Conservation (phyloP, 2,329 filamentous ascomycete genomes). For the Cladosporium sp. region DNA sequence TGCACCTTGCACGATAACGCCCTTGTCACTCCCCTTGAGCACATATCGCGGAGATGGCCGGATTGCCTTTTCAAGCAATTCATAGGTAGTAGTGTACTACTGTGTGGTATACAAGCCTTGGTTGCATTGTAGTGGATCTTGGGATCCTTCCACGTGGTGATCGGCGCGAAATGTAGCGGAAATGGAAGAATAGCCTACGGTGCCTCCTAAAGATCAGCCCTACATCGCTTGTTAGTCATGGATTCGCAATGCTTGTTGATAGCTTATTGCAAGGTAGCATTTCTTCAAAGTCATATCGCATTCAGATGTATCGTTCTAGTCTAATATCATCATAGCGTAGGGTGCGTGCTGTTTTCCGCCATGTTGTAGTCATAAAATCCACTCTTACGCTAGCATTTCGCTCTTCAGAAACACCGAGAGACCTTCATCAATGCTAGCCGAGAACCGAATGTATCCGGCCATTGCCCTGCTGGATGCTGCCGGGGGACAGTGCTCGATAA, state of each 20-base stretch:
- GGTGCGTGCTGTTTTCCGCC: neutral
- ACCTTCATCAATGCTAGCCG: constrained; percentile 54
- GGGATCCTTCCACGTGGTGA: neutral
- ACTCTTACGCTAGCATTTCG: constrained; percentile 28
- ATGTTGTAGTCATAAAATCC: neutral
- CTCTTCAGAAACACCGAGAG: constrained; percentile 51
- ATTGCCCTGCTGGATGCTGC: constrained; percentile 50
- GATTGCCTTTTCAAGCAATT: neutral
- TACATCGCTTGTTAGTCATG: neutral
- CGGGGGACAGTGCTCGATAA: constrained; percentile 52
- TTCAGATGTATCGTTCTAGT: neutral
- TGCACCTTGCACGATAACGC: too few relatives aligned
- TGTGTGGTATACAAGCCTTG: neutral
- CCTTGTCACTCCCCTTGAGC: neutral
- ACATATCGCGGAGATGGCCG: neutral
- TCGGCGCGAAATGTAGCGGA: neutral
- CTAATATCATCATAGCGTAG: neutral
- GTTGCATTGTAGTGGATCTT: neutral
- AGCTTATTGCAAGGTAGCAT: neutral
- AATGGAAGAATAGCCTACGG: neutral
- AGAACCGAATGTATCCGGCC: constrained; percentile 58
- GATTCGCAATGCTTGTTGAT: neutral
- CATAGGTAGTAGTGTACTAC: neutral
- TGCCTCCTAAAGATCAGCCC: neutral
- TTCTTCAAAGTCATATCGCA: too few relatives aligned